Evolutionary conservation across 1,284 basidiomycete species (phyloP), one percentile per base, ranked within the genome.

Genomic region (Marasmius tenuissimus): DNA sequence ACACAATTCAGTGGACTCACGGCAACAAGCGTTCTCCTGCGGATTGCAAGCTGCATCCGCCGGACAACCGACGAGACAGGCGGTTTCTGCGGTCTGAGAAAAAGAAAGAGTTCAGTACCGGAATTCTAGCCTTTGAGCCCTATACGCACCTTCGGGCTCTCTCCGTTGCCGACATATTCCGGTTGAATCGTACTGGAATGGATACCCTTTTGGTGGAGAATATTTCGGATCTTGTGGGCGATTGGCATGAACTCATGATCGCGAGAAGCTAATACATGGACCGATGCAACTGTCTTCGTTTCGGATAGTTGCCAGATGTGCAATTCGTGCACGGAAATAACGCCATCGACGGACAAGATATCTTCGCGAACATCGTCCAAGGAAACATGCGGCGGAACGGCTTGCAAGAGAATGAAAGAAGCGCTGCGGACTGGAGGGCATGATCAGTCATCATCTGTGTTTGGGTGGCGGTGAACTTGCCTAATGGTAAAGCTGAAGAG

Each of bases 221-320:
- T 85, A 69, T 87, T 85, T 62, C 96, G 83, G 66, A 99, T 96
- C 58, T 92, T 85, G 52, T 85, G 85, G 2, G 95, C 95, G 50
- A 97, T 87, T 4, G 85, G 85, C 93, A 98, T 98, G 75, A 98
- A 98, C 70, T 97, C 93, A 62, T 86, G 84, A 48, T 84, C 82
- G 60, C 88, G 84, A 38, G 88, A 88, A 22, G 96, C 90, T 65
- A 94, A 85, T 52, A 99, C 93, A 76, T 99, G 97, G 18, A 99
- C 96, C 0, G 93, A 96, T 5, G 97, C 97, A 40, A 99, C 93
- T 48, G 58, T 59, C 47, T 60, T 64, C 4, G 82, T 83, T 75
- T 94, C 92, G n/a, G 89, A 90, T 37, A 96, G 80, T 72, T 98
- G 96, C 97, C 97, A 99, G 59, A 99, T 88, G 76, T 99, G 97